Percentiles rank a stretch among this genome's conserved stretches.
phyloP scores from a whole-genome alignment of 78 protist genomes.

The Tieghemostelium lacteum region DNA sequence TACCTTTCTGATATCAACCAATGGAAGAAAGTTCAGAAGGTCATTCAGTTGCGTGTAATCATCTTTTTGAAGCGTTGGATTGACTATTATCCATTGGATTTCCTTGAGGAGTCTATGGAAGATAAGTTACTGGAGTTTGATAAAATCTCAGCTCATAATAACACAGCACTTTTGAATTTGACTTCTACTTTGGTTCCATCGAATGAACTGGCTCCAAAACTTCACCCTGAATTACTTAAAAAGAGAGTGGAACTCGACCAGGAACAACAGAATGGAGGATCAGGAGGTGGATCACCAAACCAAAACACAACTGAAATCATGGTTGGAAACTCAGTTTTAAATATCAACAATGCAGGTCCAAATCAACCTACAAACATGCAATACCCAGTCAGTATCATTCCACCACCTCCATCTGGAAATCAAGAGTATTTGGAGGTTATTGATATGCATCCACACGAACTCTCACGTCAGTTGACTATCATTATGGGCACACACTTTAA shows the following conservation, averaged over 20 bases:
- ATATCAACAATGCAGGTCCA: not conserved
- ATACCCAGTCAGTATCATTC: conserved; percentile 56
- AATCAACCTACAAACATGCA: not conserved
- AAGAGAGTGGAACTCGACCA: conserved; percentile 39
- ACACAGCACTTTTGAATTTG: not conserved
- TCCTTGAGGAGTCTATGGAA: conserved; percentile 34
- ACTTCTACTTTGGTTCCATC: not conserved
- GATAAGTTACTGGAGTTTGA: conserved; percentile 60
- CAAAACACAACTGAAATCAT: not conserved
- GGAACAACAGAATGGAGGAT: not conserved
- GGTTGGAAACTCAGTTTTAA: not conserved
- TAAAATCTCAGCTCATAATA: conserved; percentile 19
- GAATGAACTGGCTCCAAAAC: conserved; percentile 1
- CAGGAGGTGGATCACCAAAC: not conserved
- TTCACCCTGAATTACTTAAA: conserved; percentile 34
- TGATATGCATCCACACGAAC: conserved; percentile 33
- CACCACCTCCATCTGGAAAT: conserved; percentile 42
- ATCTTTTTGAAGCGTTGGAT: conserved; percentile 82
- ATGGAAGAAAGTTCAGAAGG: conserved; percentile 55
- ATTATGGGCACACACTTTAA: conserved; percentile 19
- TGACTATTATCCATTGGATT: conserved; percentile 71
- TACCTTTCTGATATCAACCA: not conserved
- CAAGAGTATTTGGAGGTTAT: conserved; percentile 55
- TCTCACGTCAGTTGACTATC: conserved; percentile 62
- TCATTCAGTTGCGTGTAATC: conserved; percentile 73